Percentiles rank a stretch among this genome's conserved stretches.
These are phyloP conservation scores for Mucor indicus DNA, from an alignment of 371 early-diverging fungal genomes.

Conservation along the genomic window DNA sequence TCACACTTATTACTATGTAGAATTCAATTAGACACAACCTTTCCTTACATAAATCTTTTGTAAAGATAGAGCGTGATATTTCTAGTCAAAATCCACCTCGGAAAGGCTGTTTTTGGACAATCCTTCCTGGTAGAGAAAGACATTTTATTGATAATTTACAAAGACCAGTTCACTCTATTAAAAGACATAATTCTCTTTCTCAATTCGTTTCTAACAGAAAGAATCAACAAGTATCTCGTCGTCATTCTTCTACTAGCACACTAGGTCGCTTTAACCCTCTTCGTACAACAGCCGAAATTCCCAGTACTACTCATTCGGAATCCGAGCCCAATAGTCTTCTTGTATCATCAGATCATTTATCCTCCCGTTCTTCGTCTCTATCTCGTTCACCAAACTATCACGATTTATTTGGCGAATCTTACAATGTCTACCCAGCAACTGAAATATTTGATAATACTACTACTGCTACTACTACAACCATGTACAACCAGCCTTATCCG, in stretches of 20 bases:
- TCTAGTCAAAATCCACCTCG: constrained; percentile 16
- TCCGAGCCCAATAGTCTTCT: constrained; percentile 9
- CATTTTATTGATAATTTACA: constrained; percentile 30
- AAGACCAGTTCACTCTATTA: constrained; percentile 4
- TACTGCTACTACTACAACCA: not conserved
- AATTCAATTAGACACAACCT: constrained; percentile 98
- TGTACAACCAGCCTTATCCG: not conserved
- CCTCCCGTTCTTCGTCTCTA: constrained; percentile 2
- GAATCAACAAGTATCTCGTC: not conserved
- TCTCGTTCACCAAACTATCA: not conserved
- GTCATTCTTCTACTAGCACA: not conserved
- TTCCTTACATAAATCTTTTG: constrained; percentile 70
- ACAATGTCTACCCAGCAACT: constrained; percentile 15
- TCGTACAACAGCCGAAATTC: not conserved
- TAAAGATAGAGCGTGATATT: constrained; percentile 27
- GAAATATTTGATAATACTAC: constrained; percentile 2
- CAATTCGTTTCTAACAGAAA: not conserved
- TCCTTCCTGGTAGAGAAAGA: constrained; percentile 43
- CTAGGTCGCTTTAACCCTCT: not conserved
- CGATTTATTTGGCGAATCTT: constrained; percentile 1
- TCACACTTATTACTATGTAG: constrained; percentile 25
- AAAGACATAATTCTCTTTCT: constrained; percentile 3
- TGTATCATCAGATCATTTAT: constrained; percentile 12
- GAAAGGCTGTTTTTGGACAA: constrained; percentile 37
- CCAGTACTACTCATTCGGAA: constrained; percentile 10